Evolutionary conservation across 1,284 basidiomycete species (phyloP), one percentile per base, ranked within the genome.

Genomic region (Volvariella surrecta): DNA sequence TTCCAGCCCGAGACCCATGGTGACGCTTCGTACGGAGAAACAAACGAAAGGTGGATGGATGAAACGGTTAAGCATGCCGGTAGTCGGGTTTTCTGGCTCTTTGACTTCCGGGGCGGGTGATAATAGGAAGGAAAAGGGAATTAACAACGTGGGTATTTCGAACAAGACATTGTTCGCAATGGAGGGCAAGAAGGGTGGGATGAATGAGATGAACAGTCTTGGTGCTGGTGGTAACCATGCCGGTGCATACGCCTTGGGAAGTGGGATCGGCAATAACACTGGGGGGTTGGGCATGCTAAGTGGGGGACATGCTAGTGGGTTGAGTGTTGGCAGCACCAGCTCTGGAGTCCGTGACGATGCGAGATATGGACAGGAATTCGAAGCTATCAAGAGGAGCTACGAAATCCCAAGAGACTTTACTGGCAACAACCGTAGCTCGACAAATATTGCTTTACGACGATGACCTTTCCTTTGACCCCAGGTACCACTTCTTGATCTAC

Each of bases 1-100:
- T 50, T 41, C 41, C 22, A 30, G 32, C 9, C 46, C 43, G 18
- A 18, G 70, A 68, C 9, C 66, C 61, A 39, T 74, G 79, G 51
- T 82, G 80, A 50, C 70, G 7, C 18, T 35, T 16, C 34, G 34
- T 8, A 4, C 34, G 15, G 34, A 35, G 13, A 37, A 46, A 19
- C 37, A 40, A 19, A 13, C 76, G 7, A 82, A 74, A 51, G 54
- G 59, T 8, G 73, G 80, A 0, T 88, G 85, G 84, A 83, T 87
- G 49, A 64, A 82, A 31, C 66, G 84, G 44, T 57, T 88, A 46
- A 88, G 84, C 52, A 84, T 87, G 82, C 83, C 84, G 1, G 74
- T 73, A 1, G 71, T 78, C 19, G 65, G 34, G 8, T 16, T 16
- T 35, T 15, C 34, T 35, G 13, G 13, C 15, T 35, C 34, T 15